Base-by-base conservation (phyloP, 2,329 filamentous ascomycete genomes). In the Xylaria arbuscula region DNA sequence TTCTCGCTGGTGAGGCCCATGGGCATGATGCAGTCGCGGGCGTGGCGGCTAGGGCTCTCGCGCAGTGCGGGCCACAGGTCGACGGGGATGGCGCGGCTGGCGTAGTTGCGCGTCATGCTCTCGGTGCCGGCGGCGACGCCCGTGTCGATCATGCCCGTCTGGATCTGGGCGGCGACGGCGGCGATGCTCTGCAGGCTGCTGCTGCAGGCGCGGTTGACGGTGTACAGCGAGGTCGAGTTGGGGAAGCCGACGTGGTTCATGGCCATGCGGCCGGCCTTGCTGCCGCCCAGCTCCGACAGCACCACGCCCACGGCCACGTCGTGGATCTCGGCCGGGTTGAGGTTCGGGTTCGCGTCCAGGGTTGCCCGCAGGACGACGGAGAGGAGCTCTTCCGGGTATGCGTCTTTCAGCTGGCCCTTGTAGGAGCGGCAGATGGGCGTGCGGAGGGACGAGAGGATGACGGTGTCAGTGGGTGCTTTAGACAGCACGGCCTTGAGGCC, bases 21-120 rank as follows among this genome's bases (percentile, higher is more conserved):
- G 73, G 90, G 89, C 94, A 97, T 97, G 78, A 98, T 89, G 79
- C 94, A 97, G 78, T 97, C 94, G 50, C 87, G 83, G 3, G 92
- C 92, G 71, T 97, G 90, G 76, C 91, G 86, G 51, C 45, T 57
- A 17, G 10, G 87, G 86, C 1, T 82, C 80, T 3, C 86, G 74
- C 84, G 88, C 69, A 97, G 82, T 60, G 87, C 89, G 0, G 91
- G 89, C 93, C 93, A 97, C 11, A 93, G 81, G 71, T 93, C 88
- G 0, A 89, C 90, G 0, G 94, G 94, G 51, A 98, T 96, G n/a
- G 94, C 94, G 66, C 89, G 85, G 32, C 85, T 89, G 60, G 90
- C 94, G 81, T 98, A 98, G 82, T 97, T 97, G 72, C 91, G 84
- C 71, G 93, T 97, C 94, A 98, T 98, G 82, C 92, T 95, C 86